phyloP scores from a whole-genome alignment of 2,329 filamentous ascomycete species.

The Pestalotiopsis fici region DNA sequence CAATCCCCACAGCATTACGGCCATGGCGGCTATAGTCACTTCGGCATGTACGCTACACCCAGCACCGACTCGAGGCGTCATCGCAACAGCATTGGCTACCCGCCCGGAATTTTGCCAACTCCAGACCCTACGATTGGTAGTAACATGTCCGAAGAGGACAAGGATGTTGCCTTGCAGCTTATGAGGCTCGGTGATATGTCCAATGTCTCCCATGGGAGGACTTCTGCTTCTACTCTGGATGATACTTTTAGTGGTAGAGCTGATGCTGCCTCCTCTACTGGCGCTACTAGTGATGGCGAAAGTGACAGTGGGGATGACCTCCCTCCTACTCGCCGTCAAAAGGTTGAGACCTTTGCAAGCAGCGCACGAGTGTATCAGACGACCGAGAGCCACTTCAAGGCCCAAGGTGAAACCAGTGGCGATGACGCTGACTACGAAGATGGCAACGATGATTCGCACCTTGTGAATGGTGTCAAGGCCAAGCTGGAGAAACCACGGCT shows the following conservation, averaged over 20 bases:
- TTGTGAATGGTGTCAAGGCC: constrained; percentile 41
- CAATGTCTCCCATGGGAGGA: constrained; percentile 89
- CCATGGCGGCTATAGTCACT: constrained; percentile 51
- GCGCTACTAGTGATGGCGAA: constrained; percentile 79
- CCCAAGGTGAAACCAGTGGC: constrained; percentile 50
- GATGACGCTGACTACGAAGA: constrained; percentile 59
- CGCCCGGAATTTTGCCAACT: constrained; percentile 75
- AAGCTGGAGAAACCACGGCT: constrained; percentile 40
- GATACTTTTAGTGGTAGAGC: constrained; percentile 91
- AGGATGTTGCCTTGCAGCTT: constrained; percentile 92
- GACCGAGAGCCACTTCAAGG: constrained; percentile 54
- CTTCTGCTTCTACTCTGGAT: constrained; percentile 89
- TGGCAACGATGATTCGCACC: constrained; percentile 38
- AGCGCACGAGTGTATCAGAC: constrained; percentile 51
- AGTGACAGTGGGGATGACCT: constrained; percentile 66
- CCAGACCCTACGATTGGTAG: constrained; percentile 97
- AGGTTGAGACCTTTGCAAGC: constrained; percentile 45
- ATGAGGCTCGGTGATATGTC: constrained; percentile 95
- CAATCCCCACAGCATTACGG: constrained; percentile 81
- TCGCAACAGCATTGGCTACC: constrained; percentile 63
- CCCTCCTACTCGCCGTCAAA: constrained; percentile 60
- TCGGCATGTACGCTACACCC: constrained; percentile 64
- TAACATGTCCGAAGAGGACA: constrained; percentile 92
- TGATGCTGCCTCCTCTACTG: constrained; percentile 81
- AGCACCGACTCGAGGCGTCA: constrained; percentile 63